Base-by-base conservation (phyloP, 352 stramenopile species). In the Globisporangium emineosum region DNA sequence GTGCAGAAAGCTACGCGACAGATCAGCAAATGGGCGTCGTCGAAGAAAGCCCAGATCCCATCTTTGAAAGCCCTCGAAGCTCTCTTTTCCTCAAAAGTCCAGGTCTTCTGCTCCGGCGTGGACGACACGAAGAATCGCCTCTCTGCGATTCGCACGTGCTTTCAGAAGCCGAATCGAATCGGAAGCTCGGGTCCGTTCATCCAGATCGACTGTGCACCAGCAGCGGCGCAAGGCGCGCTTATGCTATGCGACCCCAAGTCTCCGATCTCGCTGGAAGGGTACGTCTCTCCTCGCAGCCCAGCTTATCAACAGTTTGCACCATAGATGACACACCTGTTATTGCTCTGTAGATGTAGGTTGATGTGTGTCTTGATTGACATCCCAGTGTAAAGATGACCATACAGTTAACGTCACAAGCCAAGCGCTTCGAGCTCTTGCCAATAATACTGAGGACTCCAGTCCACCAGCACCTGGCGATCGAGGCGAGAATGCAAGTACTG, bases 101-200 rank as follows among this genome's bases (percentile, higher is more conserved):
- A 87, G 52, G 71, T 91, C 4, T 71, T 89, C 33, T 91, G 82
- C 77, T 88, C 79, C 32, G 74, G 65, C 45, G 67, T 75, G 19
- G 68, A 83, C 42, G 76, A n/a, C n/a, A n/a, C n/a, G n/a, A n/a
- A n/a, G 70, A 89, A 89, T 73, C 77, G 82, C 51, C 75, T 91
- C 29, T 79, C 75, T 21, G 76, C 80, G 60, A 79, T 91, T 54
- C 83, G 83, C 57, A 88, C 83, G 62, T 91, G 83, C 67, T 87
- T 69, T 45, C 81, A 83, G 59, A 50, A 54, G 29, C 69, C n/a
- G n/a, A n/a, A n/a, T n/a, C n/a, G n/a, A 3, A 32, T 32, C 30
- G 75, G 17, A 17, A 78, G 71, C 68, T 68, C 73, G 19, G 76
- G 76, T 8, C 73, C 77, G 33, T 78, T 71, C 30, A 71, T 64